These are phyloP conservation scores for Suillus tomentosus DNA, from an alignment of 768 basidiomycete species.

Conservation along the genomic window DNA sequence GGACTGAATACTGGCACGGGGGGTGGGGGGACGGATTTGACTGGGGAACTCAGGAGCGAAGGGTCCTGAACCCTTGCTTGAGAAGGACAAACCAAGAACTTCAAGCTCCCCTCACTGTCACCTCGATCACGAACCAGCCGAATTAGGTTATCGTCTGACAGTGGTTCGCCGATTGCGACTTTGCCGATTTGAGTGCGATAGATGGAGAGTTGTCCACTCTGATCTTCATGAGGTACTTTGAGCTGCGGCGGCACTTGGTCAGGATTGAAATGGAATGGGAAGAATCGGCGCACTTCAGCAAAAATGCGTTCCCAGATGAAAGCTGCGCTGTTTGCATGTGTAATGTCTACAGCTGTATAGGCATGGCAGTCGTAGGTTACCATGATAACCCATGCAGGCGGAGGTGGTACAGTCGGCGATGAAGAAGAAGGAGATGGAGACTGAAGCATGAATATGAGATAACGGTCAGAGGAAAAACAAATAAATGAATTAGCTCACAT, in stretches of 20 bases:
- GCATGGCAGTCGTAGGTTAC: slow-evolving; percentile 81
- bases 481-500: slow-evolving; percentile 14
- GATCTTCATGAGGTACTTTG: slow-evolving; percentile 83
- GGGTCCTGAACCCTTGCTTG: slow-evolving; percentile 62
- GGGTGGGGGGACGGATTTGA: slow-evolving; percentile 50
- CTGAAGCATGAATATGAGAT: slow-evolving; percentile 20
- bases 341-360: slow-evolving; percentile 72
- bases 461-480: slow-evolving; percentile 12
- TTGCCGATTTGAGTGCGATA: slow-evolving; percentile 88
- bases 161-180: slow-evolving; percentile 70
- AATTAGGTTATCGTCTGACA: slow-evolving; percentile 71
- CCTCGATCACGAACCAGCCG: slow-evolving; percentile 71
- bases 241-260: slow-evolving; percentile 45
- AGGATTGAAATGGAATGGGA: slow-evolving; percentile 13
- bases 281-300: slow-evolving; percentile 56
- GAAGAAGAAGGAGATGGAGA: slow-evolving; percentile 33
- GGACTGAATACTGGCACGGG: slow-evolving; percentile 53
- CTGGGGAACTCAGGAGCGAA: slow-evolving; percentile 40
- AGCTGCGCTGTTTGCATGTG: slow-evolving; percentile 60
- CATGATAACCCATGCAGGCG: slow-evolving; percentile 48
- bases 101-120: slow-evolving; percentile 79
- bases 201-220: slow-evolving; percentile 65
- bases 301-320: slow-evolving; percentile 82
- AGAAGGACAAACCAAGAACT: slow-evolving; percentile 77
- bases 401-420: slow-evolving; percentile 31